Evolutionary conservation across 306 rosid genomes (phyloP), one percentile per base, ranked within the genome.

Genomic region (Dalbergia cochinchinensis): DNA sequence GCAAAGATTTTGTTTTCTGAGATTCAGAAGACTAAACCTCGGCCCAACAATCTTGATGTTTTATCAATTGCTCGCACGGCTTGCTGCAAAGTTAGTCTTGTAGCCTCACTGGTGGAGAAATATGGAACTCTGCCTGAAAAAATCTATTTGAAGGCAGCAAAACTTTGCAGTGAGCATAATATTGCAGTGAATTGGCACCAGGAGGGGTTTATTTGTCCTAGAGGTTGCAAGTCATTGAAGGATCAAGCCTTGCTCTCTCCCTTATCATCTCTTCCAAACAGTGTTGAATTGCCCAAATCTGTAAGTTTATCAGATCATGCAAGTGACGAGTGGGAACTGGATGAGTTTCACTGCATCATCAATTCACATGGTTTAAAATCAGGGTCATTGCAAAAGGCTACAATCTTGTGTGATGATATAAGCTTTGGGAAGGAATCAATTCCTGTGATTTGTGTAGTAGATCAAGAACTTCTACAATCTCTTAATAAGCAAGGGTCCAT

Each of bases 81-180:
- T 78, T 95, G 99, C 85, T 95, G 99, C 86, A 92, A 84, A 85
- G 82, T 89, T 82, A 83, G 86, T 88, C 92, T 95, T 53, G 82
- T 71, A 83, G 89, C 88, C 34, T 80, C 88, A 20, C 80, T 95
- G 65, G 94, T 90, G 85, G 92, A 83, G 84, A 89, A 90, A 76
- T 92, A 85, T 85, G 98, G 96, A 80, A 64, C 83, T 59, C 77
- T 95, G 50, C 98, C 99, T 53, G 88, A 95, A 77, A 88, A 77
- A 77, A 73, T 92, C 83, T 91, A 91, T 87, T 88, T 92, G 64
- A 92, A 90, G 89, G 99, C 99, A 73, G 98, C 96, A 67, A 91
- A 90, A 70, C 91, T 95, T 65, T 95, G 99, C 81, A 90, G 98
- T 60, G 98, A 95, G 87, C 83, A 88, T 79, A 88, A 83, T 22